phyloP scores from a whole-genome alignment of 208 protist genomes.

The Porcisia hertigi region DNA sequence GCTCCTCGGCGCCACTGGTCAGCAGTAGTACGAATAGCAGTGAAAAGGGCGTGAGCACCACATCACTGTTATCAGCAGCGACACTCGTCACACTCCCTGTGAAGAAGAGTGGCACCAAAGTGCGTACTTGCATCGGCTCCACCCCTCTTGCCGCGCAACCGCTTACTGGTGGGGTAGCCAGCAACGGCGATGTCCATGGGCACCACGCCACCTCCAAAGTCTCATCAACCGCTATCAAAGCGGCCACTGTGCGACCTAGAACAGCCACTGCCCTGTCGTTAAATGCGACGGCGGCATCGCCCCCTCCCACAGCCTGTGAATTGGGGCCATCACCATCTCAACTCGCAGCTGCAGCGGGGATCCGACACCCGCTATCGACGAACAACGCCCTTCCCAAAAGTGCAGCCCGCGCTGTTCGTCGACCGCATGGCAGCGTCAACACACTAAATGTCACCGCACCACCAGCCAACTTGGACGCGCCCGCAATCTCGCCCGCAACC shows the following conservation, averaged over 20 bases:
- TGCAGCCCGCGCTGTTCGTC: neutral
- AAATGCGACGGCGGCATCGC: neutral
- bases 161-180: neutral
- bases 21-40: constrained; percentile 14
- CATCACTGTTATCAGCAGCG: neutral
- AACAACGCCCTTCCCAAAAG: neutral
- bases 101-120: neutral
- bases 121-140: neutral
- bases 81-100: neutral
- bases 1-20: constrained; percentile 1
- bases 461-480: neutral
- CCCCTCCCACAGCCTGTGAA: neutral
- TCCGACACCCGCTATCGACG: neutral
- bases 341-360: neutral
- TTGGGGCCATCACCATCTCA: neutral
- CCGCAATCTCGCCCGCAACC: neutral
- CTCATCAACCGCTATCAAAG: neutral
- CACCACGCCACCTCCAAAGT: neutral
- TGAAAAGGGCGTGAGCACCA: neutral
- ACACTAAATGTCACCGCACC: neutral
- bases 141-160: constrained; percentile 1
- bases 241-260: neutral
- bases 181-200: constrained; percentile 3
- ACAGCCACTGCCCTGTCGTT: neutral
- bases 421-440: neutral